These are phyloP conservation scores for Hypoxylon rubiginosum DNA, from an alignment of 2,329 filamentous ascomycete genomes.

Conservation along the genomic window DNA sequence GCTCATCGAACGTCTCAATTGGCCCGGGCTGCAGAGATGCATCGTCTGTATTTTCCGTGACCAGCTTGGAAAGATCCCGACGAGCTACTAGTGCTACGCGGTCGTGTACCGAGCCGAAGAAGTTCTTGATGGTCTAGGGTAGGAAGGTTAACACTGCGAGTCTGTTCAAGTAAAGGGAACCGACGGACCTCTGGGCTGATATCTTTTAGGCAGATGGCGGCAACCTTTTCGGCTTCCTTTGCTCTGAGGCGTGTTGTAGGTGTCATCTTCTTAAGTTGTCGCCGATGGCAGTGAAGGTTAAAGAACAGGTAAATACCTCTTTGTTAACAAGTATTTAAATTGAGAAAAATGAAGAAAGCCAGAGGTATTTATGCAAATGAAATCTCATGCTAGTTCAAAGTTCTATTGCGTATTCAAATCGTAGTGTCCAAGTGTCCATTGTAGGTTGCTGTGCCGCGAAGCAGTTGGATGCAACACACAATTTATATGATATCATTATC, in stretches of 20 bases:
- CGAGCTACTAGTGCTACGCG: neutral
- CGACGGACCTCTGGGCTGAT: neutral
- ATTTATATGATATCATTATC: too few relatives aligned
- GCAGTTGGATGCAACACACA: too few relatives aligned
- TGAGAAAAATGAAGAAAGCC: too few relatives aligned
- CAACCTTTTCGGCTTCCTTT: neutral
- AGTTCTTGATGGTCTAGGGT: neutral
- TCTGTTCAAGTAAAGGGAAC: neutral
- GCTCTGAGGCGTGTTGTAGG: neutral
- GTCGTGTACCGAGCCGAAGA: neutral
- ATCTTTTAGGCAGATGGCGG: conserved; percentile 1
- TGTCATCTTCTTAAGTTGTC: conserved; percentile 1
- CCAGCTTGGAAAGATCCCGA: neutral
- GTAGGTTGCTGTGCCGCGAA: too few relatives aligned
- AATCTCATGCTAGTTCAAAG: too few relatives aligned
- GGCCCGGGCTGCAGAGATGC: neutral
- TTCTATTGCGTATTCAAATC: too few relatives aligned
- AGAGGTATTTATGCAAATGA: too few relatives aligned
- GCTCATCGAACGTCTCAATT: neutral
- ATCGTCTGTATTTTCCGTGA: conserved; percentile 1
- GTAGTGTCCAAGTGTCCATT: too few relatives aligned
- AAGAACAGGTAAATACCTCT: neutral
- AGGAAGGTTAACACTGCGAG: neutral
- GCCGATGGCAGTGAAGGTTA: neutral
- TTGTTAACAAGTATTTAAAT: too few relatives aligned